These are phyloP conservation scores for Myotisia sp. DNA, from an alignment of 2,329 filamentous ascomycete species.

Conservation along the genomic window DNA sequence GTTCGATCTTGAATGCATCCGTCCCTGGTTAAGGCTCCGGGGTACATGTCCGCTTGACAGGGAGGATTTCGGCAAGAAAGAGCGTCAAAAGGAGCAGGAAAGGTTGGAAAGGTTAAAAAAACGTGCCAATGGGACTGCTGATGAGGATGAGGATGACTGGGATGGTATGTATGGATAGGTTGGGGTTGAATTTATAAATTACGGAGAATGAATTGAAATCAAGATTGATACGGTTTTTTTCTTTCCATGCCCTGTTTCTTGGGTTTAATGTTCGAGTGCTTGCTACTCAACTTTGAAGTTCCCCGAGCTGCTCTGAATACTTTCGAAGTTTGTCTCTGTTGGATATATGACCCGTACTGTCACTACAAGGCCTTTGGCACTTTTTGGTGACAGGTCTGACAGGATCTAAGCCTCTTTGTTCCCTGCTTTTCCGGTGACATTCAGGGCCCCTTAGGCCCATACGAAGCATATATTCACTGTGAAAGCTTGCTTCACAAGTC, in stretches of 20 bases:
- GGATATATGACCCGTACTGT: not conserved
- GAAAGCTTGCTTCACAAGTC: too few relatives aligned
- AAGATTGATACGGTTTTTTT: not conserved
- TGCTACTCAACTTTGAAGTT: not conserved
- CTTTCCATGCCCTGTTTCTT: not conserved
- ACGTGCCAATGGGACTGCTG: slow-evolving; percentile 25
- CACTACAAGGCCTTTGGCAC: too few relatives aligned
- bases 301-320: not conserved
- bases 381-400: too few relatives aligned
- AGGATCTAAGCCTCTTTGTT: too few relatives aligned
- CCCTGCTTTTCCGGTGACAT: too few relatives aligned
- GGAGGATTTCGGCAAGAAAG: slow-evolving; percentile 43
- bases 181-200: not conserved
- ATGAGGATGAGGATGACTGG: slow-evolving; percentile 32
- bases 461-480: too few relatives aligned
- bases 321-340: not conserved
- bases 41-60: slow-evolving; percentile 51
- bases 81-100: slow-evolving; percentile 37
- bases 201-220: not conserved
- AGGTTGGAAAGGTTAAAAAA: slow-evolving; percentile 38
- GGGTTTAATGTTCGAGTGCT: not conserved
- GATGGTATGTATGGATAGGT: slow-evolving; percentile 34
- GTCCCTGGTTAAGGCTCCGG: slow-evolving; percentile 50
- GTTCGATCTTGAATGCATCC: slow-evolving; percentile 52
- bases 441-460: too few relatives aligned